phyloP scores from a whole-genome alignment of 768 basidiomycete genomes.

The Amyloporia xantha region DNA sequence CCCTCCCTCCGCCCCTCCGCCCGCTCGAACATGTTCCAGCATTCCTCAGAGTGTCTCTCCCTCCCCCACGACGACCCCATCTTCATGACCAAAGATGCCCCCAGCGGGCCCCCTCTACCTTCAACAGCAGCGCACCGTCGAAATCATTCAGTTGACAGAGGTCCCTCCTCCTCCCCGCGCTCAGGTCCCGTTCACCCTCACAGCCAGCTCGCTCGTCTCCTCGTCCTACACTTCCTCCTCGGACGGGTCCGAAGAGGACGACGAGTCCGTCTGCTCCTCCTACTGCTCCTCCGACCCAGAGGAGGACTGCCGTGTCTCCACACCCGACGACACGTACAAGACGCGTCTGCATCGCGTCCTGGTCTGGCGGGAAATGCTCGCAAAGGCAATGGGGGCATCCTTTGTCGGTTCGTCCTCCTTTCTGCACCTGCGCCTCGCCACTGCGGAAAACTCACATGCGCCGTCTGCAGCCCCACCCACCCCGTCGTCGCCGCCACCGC shows the following conservation, averaged over 20 bases:
- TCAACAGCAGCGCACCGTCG: constrained; percentile 43
- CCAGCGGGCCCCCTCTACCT: constrained; percentile 33
- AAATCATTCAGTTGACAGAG: constrained; percentile 74
- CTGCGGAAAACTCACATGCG: background rate
- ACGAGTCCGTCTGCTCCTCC: constrained; percentile 45
- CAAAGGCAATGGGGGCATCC: constrained; percentile 35
- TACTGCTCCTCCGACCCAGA: constrained; percentile 65
- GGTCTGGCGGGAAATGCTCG: constrained; percentile 60
- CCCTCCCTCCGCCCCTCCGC: constrained; percentile 8
- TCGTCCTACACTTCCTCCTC: constrained; percentile 33
- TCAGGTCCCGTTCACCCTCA: constrained; percentile 29
- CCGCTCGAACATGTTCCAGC: constrained; percentile 17
- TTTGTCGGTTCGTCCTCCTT: constrained; percentile 32
- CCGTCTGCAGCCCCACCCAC: constrained; percentile 7
- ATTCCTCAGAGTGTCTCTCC: constrained; percentile 13
- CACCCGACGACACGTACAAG: constrained; percentile 43
- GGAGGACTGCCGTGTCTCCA: constrained; percentile 15
- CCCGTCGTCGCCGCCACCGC: constrained; percentile 15
- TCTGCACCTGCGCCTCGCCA: background rate
- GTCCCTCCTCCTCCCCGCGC: constrained; percentile 46
- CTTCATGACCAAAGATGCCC: constrained; percentile 22
- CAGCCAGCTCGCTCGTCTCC: constrained; percentile 33
- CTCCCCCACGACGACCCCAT: constrained; percentile 13
- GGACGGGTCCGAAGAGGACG: constrained; percentile 30
- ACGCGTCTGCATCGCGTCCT: constrained; percentile 60